These are phyloP conservation scores for Dioscorea cayenensis DNA, from an alignment of 116 monocot species.

Conservation along the genomic window DNA sequence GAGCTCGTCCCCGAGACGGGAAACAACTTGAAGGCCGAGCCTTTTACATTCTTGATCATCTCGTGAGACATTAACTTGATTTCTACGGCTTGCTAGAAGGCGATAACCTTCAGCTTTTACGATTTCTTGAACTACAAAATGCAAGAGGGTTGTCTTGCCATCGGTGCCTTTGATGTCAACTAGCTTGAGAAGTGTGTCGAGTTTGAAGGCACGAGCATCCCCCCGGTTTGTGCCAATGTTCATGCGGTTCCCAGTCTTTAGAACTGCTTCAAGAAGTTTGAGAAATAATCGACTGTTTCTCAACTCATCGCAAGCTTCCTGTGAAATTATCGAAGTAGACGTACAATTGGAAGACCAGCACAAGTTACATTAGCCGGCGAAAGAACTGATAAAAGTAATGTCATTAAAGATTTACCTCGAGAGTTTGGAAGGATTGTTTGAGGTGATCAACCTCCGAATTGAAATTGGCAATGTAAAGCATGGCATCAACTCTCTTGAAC, in stretches of 20 bases:
- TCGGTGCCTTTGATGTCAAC: conserved; percentile 36
- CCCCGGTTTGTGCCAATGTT: conserved; percentile 29
- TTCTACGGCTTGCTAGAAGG: conserved; percentile 1
- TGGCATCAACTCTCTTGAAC: conserved; percentile 47
- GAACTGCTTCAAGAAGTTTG: conserved; percentile 38
- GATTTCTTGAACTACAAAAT: conserved; percentile 43
- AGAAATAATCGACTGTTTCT: conserved; percentile 23
- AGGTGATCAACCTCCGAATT: conserved; percentile 41
- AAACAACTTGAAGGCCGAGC: conserved; percentile 51
- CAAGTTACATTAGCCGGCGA: not conserved
- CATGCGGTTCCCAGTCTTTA: conserved; percentile 44
- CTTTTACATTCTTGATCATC: conserved; percentile 42
- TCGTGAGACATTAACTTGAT: conserved; percentile 20
- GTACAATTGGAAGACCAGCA: not conserved
- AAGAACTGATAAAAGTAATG: not conserved
- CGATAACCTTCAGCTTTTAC: conserved; percentile 26
- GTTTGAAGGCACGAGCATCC: conserved; percentile 35
- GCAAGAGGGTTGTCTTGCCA: conserved; percentile 40
- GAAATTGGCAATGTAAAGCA: conserved; percentile 45
- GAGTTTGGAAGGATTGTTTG: conserved; percentile 30
- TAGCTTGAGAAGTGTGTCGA: conserved; percentile 40
- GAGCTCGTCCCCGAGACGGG: conserved; percentile 46
- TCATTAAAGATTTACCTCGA: conserved; percentile 19
- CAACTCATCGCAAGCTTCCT: conserved; percentile 38
- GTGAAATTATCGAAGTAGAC: not conserved